Percentiles rank a stretch among this genome's conserved stretches.
phyloP scores from a whole-genome alignment of 129 eudicot genomes.

The Solidago caesia region DNA sequence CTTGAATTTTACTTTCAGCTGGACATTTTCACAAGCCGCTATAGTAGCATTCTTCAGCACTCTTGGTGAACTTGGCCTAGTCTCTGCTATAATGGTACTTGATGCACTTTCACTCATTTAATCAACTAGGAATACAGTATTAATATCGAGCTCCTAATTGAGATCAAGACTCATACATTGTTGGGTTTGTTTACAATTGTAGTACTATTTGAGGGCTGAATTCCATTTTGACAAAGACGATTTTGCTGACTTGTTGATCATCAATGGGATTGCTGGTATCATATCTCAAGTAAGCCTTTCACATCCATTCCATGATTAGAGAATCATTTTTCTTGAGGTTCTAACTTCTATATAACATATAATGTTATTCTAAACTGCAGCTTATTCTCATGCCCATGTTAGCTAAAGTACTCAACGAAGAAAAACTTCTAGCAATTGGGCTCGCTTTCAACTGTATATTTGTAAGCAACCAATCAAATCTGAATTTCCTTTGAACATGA shows the following conservation, averaged over 20 bases:
- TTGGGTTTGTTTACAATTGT: slow-evolving; percentile 17
- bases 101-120: not conserved
- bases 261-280: slow-evolving; percentile 61
- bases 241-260: slow-evolving; percentile 73
- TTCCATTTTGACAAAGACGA: slow-evolving; percentile 69
- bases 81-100: slow-evolving; percentile 50
- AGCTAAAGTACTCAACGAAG: slow-evolving; percentile 56
- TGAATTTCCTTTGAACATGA: not conserved
- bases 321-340: not conserved
- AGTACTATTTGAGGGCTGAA: slow-evolving; percentile 70
- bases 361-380: slow-evolving; percentile 35
- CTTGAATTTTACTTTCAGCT: not conserved
- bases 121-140: not conserved
- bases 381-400: slow-evolving; percentile 65
- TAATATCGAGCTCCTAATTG: not conserved
- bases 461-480: slow-evolving; percentile 34
- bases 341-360: not conserved
- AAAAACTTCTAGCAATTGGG: slow-evolving; percentile 64
- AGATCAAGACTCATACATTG: not conserved
- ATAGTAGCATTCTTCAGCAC: slow-evolving; percentile 53
- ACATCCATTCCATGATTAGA: not conserved
- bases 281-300: slow-evolving; percentile 57
- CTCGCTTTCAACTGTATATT: slow-evolving; percentile 51
- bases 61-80: slow-evolving; percentile 59
- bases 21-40: slow-evolving; percentile 56